Percentiles rank a stretch among this genome's conserved stretches.
Conservation (phyloP, 1,139 yeast species). For the Arxiozyma heterogenica region DNA sequence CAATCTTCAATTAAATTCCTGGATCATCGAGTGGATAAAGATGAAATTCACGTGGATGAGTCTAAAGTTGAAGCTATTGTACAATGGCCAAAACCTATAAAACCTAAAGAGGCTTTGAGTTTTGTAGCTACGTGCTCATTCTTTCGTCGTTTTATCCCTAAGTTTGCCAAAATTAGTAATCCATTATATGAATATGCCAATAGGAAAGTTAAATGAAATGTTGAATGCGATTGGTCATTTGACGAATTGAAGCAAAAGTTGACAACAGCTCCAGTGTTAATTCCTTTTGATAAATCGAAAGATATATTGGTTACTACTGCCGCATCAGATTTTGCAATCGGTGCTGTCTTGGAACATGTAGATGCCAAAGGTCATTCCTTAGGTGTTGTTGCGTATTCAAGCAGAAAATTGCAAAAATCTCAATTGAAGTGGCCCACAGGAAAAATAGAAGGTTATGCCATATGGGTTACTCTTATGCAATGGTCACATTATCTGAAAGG, state of each 20-base stretch:
- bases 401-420: background rate
- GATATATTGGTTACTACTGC: background rate
- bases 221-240: background rate
- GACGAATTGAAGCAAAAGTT: background rate
- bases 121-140: background rate
- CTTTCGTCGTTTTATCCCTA: background rate
- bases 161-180: background rate
- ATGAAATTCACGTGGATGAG: background rate
- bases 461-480: background rate
- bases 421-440: background rate
- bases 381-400: constrained; percentile 1
- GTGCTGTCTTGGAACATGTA: background rate
- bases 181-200: background rate
- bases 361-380: background rate
- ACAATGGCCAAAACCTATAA: background rate
- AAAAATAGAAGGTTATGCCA: background rate
- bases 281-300: constrained; percentile 1
- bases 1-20: background rate
- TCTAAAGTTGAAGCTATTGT: background rate
- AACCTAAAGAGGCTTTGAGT: background rate
- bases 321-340: background rate
- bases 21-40: background rate
- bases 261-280: background rate
- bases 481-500: constrained; percentile 1
- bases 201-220: background rate